phyloP scores from a whole-genome alignment of 768 basidiomycete species.

The Tylopilus subfusipes region DNA sequence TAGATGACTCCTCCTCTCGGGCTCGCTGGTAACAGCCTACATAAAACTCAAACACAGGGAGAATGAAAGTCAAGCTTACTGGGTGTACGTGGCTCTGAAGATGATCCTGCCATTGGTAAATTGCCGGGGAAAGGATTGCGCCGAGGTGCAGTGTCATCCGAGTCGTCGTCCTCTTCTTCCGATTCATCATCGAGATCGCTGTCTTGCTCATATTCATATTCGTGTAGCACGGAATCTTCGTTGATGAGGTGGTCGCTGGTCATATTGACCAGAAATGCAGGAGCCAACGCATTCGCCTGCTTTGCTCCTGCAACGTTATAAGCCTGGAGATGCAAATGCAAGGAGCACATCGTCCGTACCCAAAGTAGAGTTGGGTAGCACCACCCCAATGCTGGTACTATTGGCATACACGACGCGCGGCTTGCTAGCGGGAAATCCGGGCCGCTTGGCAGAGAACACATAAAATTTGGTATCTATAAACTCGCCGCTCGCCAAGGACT shows the following conservation, averaged over 20 bases:
- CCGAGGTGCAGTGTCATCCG: background rate
- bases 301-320: constrained; percentile 6
- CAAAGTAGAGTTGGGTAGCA: constrained; percentile 14
- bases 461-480: constrained; percentile 31
- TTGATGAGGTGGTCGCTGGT: constrained; percentile 19
- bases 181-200: constrained; percentile 24
- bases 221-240: constrained; percentile 21
- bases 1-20: background rate
- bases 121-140: background rate
- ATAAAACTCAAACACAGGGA: background rate
- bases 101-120: background rate
- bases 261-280: constrained; percentile 22
- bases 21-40: background rate
- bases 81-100: constrained; percentile 2
- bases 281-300: background rate
- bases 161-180: background rate
- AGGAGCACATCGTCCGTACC: background rate
- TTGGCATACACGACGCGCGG: constrained; percentile 28
- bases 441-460: constrained; percentile 21
- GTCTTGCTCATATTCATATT: constrained; percentile 28
- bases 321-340: background rate
- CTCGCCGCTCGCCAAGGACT: constrained; percentile 25
- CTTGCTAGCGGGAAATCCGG: constrained; percentile 10
- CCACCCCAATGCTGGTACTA: constrained; percentile 12
- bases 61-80: constrained; percentile 5